Evolutionary conservation across 306 rosid species (phyloP), one percentile per base, ranked within the genome.

Genomic region (Myrica gale): DNA sequence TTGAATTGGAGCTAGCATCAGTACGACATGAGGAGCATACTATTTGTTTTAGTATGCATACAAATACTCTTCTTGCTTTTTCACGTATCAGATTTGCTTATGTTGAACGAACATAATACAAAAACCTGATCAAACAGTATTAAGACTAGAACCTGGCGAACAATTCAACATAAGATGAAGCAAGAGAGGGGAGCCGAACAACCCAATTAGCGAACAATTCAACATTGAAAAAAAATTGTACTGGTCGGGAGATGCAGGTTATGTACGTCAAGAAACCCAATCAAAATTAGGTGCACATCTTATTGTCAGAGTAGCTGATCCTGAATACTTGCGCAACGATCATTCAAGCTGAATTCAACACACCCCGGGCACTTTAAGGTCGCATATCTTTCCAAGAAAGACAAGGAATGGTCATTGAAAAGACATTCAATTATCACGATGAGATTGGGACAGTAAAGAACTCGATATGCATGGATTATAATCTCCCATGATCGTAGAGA

Each of bases 401-500:
- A 26, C 39, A 43, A n/a, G 21, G 26, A 54, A 63, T 61, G 54
- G 12, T 32, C 46, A 15, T 48, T 72, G 17, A 43, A 41, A 20
- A 16, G 7, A 13, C 65, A 67, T 67, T 48, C 26, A 13, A 26
- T 17, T 51, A 76, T 67, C 65, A 4, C 74, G 41, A 52, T 46
- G 19, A 46, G 51, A 55, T 57, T 42, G 52, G 53, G 58, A 76
- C 43, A 69, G 58, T 39, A 23, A 45, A 72, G 48, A 74, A 42
- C 65, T 66, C 48, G 65, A 66, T 67, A 26, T 60, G 66, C 72
- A 57, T 21, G 32, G n/a, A 62, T 46, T 37, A 42, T 74, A 50
- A 55, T 68, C 20, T 69, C 42, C 63, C 54, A 57, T 3, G 5
- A 76, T 72, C 63, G 77, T 51, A 79, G 23, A 61, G 47, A 71